Percentiles rank a stretch among this genome's conserved stretches.
Conservation (phyloP, 306 rosid species). For the Abrus precatorius region DNA sequence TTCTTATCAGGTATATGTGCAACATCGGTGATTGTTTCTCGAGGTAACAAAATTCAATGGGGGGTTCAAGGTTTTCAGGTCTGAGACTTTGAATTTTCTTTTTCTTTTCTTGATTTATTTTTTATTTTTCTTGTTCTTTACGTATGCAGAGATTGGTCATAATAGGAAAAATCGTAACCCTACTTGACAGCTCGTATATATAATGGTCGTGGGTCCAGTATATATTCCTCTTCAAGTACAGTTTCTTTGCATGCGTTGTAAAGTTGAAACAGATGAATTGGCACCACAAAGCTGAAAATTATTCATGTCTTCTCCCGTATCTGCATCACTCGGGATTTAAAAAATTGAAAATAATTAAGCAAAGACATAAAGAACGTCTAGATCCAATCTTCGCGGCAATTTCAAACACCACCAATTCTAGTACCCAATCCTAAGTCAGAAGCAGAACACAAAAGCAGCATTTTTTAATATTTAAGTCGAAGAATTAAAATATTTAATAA, state of each 20-base stretch:
- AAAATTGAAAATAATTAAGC: neutral
- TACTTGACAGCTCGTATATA: slow-evolving; percentile 45
- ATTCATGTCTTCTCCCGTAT: slow-evolving; percentile 27
- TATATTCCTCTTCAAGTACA: slow-evolving; percentile 42
- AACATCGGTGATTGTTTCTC: slow-evolving; percentile 40
- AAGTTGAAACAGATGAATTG: slow-evolving; percentile 61
- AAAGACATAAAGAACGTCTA: neutral
- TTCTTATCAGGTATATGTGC: neutral
- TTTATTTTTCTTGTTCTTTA: neutral
- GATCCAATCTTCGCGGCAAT: slow-evolving; percentile 37
- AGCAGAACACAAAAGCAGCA: too few relatives aligned
- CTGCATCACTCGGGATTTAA: neutral
- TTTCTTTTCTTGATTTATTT: neutral
- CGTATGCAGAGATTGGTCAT: slow-evolving; percentile 35
- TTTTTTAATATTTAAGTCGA: too few relatives aligned
- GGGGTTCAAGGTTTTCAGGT: slow-evolving; percentile 45
- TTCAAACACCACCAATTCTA: slow-evolving; percentile 23
- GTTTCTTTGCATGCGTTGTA: slow-evolving; percentile 59
- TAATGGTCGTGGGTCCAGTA: slow-evolving; percentile 33
- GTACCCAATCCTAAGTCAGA: too few relatives aligned
- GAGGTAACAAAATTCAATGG: slow-evolving; percentile 29
- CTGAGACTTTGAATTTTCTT: slow-evolving; percentile 5
- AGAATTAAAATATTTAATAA: too few relatives aligned
- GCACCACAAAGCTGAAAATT: slow-evolving; percentile 34
- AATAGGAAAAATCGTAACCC: slow-evolving; percentile 41